phyloP scores from a whole-genome alignment of 495 filamentous ascomycete genomes.

The Penicillium subrubescens region DNA sequence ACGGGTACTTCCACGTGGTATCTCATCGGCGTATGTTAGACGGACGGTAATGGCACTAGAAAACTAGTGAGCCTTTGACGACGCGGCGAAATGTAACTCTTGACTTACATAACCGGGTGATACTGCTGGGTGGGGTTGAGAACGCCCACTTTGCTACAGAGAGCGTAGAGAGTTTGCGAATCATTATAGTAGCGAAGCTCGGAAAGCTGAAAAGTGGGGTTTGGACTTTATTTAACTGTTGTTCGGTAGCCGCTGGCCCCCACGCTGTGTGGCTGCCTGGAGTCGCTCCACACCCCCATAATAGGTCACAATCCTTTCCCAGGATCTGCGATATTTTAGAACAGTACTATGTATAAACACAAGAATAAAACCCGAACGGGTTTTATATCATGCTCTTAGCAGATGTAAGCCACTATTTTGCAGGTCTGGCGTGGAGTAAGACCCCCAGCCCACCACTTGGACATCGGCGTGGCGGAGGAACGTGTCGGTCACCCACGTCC shows the following conservation, averaged over 20 bases:
- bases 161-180: background rate
- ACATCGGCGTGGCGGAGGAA: too few relatives aligned
- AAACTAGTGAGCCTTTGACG: background rate
- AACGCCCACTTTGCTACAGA: background rate
- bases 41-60: background rate
- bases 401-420: too few relatives aligned
- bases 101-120: background rate
- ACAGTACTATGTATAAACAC: too few relatives aligned
- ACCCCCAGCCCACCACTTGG: too few relatives aligned
- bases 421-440: too few relatives aligned
- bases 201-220: background rate
- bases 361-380: too few relatives aligned
- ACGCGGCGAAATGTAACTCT: background rate
- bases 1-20: background rate
- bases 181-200: background rate
- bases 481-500: too few relatives aligned
- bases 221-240: background rate
- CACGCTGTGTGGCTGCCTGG: background rate
- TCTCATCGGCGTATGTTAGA: background rate
- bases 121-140: background rate
- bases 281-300: too few relatives aligned
- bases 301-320: too few relatives aligned
- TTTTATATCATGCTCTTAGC: too few relatives aligned
- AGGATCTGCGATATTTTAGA: too few relatives aligned
- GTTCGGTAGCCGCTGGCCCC: background rate